Evolutionary conservation across 1,139 yeast species (phyloP).

Genomic region (Sugiyamaella pinicola): DNA sequence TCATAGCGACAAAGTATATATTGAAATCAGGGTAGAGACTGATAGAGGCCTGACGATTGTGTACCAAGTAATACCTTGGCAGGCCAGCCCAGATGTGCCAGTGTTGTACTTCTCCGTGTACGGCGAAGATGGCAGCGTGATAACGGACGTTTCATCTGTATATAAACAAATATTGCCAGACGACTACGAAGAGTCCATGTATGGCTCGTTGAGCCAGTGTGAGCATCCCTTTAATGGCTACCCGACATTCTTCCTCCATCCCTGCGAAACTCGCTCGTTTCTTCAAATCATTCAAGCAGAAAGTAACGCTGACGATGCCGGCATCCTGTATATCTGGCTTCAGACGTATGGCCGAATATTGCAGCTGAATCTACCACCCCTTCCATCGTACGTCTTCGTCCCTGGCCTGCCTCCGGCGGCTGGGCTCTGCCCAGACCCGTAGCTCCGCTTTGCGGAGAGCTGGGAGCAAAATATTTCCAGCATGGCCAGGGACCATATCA

Average conservation of each 20-base stretch:
- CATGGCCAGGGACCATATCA: too few relatives aligned
- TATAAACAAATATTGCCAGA: conserved; percentile 25
- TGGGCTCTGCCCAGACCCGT: too few relatives aligned
- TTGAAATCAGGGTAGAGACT: conserved; percentile 18
- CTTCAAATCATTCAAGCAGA: not conserved
- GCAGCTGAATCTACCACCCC: conserved; percentile 22
- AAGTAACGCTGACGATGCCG: not conserved
- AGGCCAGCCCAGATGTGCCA: conserved; percentile 38
- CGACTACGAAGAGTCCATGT: conserved; percentile 15
- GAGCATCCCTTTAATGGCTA: conserved; percentile 41
- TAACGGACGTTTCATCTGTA: conserved; percentile 29
- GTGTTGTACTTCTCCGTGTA: conserved; percentile 38
- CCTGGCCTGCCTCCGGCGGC: conserved; percentile 1
- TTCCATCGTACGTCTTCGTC: not conserved
- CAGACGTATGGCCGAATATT: conserved; percentile 35
- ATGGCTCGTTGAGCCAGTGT: conserved; percentile 36
- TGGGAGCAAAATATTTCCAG: too few relatives aligned
- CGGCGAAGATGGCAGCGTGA: conserved; percentile 24
- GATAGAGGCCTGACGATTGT: conserved; percentile 11
- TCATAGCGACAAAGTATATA: not conserved
- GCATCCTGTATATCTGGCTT: conserved; percentile 31
- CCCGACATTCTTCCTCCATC: conserved; percentile 44
- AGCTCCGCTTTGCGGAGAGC: conserved; percentile 7
- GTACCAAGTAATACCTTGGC: conserved; percentile 38
- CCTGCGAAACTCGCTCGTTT: conserved; percentile 41